Evolutionary conservation across 2,329 filamentous ascomycete species (phyloP).

Genomic region (Stenocarpella maydis): DNA sequence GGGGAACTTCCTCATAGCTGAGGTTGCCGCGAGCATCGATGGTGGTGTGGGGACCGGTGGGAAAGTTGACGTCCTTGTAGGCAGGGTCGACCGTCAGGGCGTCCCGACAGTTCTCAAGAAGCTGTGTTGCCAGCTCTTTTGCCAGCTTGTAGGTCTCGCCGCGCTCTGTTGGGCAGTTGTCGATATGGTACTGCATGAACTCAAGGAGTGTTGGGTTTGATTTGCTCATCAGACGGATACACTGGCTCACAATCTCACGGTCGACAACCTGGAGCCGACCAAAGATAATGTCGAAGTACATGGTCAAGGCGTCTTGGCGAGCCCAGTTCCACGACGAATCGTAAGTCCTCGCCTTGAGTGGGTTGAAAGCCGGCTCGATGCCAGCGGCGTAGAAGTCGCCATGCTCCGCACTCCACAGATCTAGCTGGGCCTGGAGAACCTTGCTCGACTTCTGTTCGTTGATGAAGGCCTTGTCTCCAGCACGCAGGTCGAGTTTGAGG

Average conservation of each 20-base stretch:
- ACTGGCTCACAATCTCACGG: constrained; percentile 97
- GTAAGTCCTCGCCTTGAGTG: constrained; percentile 93
- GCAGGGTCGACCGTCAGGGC: constrained; percentile 84
- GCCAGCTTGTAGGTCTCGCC: constrained; percentile 98
- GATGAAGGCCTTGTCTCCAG: constrained; percentile 94
- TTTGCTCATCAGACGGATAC: constrained; percentile 99
- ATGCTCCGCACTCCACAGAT: constrained; percentile 94
- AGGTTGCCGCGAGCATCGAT: constrained; percentile 92
- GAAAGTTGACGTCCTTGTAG: constrained; percentile 94
- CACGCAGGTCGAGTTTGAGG: constrained; percentile 94
- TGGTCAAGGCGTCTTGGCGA: constrained; percentile 93
- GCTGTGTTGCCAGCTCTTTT: constrained; percentile 89
- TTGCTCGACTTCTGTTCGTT: constrained; percentile 85
- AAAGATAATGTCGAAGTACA: constrained; percentile 99
- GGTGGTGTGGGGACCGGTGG: constrained; percentile 91
- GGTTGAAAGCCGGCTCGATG: constrained; percentile 92
- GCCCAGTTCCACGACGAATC: constrained; percentile 99
- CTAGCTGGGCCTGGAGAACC: constrained; percentile 89
- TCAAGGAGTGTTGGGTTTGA: constrained; percentile 95
- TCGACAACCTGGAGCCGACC: constrained; percentile 92
- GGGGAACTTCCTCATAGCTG: constrained; percentile 86
- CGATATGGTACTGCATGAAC: constrained; percentile 99
- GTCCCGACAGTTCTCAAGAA: constrained; percentile 98
- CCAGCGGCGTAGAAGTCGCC: constrained; percentile 95
- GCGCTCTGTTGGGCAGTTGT: constrained; percentile 95